Evolutionary conservation across 768 basidiomycete species (phyloP).

Genomic region (Lentinula sp.): DNA sequence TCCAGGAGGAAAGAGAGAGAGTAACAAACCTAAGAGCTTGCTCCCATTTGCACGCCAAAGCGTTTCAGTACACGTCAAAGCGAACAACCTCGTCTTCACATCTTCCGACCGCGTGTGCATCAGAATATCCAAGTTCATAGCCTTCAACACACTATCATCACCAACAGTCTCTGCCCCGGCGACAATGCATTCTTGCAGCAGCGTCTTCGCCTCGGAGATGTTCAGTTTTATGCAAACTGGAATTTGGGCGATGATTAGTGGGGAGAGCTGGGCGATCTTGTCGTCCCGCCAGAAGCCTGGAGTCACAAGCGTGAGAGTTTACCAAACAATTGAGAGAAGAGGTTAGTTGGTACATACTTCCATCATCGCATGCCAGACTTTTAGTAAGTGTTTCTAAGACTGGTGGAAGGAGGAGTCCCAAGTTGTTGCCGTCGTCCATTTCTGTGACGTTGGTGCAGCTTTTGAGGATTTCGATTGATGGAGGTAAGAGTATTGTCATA

Average conservation of each 20-base stretch:
- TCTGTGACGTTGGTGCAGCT: constrained; percentile 29
- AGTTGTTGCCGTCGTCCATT: constrained; percentile 22
- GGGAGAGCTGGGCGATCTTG: constrained; percentile 57
- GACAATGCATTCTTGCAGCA: constrained; percentile 45
- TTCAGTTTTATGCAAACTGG: constrained; percentile 38
- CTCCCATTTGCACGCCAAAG: constrained; percentile 76
- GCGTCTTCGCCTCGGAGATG: constrained; percentile 24
- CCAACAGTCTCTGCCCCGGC: constrained; percentile 48
- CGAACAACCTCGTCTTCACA: constrained; percentile 57
- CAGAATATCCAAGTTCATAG: constrained; percentile 75
- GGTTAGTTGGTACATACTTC: constrained; percentile 42
- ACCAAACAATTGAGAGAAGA: background rate
- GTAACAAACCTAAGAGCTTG: constrained; percentile 60
- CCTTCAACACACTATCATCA: constrained; percentile 66
- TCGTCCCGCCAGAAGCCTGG: constrained; percentile 89
- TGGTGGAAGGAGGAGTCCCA: constrained; percentile 49
- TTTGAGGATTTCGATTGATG: constrained; percentile 59
- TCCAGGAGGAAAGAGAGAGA: background rate
- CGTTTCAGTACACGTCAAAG: constrained; percentile 60
- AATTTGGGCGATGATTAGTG: constrained; percentile 62
- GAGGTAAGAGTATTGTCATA: constrained; percentile 68
- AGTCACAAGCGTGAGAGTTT: background rate
- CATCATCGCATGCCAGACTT: constrained; percentile 74
- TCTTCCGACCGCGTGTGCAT: constrained; percentile 90
- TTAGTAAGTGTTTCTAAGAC: constrained; percentile 59